Evolutionary conservation across 2,329 filamentous ascomycete species (phyloP).

Genomic region (Fusarium robinianum): DNA sequence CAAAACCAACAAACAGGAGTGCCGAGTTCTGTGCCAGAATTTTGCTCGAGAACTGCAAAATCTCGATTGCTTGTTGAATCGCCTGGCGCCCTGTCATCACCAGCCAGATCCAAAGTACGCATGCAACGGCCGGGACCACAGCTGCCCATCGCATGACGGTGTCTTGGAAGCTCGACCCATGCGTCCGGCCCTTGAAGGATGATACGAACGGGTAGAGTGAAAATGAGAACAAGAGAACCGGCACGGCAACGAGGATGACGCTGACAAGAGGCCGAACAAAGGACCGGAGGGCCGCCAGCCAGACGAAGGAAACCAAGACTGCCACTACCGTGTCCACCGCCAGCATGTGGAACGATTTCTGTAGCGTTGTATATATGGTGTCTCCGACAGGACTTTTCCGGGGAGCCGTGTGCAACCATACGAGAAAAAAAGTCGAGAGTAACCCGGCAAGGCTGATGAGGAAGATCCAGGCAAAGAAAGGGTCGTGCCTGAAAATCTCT

Average conservation of each 20-base stretch:
- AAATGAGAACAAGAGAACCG: constrained; percentile 84
- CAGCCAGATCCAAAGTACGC: constrained; percentile 81
- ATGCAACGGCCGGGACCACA: constrained; percentile 72
- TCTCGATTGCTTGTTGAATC: constrained; percentile 80
- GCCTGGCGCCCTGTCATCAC: constrained; percentile 80
- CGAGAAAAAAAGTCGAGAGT: constrained; percentile 84
- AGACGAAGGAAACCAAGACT: constrained; percentile 82
- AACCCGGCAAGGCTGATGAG: constrained; percentile 82
- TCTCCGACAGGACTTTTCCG: constrained; percentile 79
- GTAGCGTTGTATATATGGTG: constrained; percentile 89
- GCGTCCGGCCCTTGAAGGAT: constrained; percentile 78
- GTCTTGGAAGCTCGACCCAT: constrained; percentile 83
- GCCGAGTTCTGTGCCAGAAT: constrained; percentile 86
- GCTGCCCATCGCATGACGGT: constrained; percentile 86
- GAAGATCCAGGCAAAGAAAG: constrained; percentile 91
- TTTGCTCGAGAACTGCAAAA: constrained; percentile 88
- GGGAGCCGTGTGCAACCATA: constrained; percentile 84
- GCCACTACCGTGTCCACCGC: constrained; percentile 92
- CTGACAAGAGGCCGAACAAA: constrained; percentile 86
- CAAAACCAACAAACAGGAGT: constrained; percentile 81
- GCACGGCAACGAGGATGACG: constrained; percentile 80
- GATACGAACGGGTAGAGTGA: constrained; percentile 89
- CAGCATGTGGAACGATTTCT: constrained; percentile 85
- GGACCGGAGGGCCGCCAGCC: constrained; percentile 85
- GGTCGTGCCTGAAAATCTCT: constrained; percentile 80